These are phyloP conservation scores for Cyberlindnera misumaiensis DNA, from an alignment of 805 yeast genomes.

Conservation along the genomic window DNA sequence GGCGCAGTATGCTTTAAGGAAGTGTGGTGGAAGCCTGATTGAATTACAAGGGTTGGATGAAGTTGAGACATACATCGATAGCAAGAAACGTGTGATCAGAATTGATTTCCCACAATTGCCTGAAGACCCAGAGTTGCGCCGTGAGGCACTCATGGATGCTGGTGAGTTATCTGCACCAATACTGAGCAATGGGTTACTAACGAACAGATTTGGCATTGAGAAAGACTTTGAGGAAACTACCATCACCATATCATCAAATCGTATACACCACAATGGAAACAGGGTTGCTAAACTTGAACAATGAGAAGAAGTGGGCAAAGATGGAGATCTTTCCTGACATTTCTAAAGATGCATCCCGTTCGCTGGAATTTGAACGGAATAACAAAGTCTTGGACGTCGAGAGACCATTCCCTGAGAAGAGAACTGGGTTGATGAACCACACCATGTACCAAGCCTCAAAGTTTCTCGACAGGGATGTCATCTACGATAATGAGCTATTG, in stretches of 20 bases:
- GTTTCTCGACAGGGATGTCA: constrained; percentile 37
- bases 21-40: constrained; percentile 47
- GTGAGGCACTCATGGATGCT: constrained; percentile 29
- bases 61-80: constrained; percentile 53
- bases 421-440: constrained; percentile 29
- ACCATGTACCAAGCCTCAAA: constrained; percentile 24
- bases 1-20: constrained; percentile 34
- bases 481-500: constrained; percentile 44
- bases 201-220: constrained; percentile 33
- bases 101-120: constrained; percentile 51
- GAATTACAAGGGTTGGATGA: constrained; percentile 38
- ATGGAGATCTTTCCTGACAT: constrained; percentile 50
- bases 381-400: constrained; percentile 28
- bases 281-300: constrained; percentile 16
- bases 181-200: constrained; percentile 3
- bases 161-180: constrained; percentile 26
- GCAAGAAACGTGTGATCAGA: constrained; percentile 52
- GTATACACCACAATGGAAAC: constrained; percentile 43
- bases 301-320: constrained; percentile 26
- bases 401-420: constrained; percentile 25
- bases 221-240: constrained; percentile 55
- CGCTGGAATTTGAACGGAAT: constrained; percentile 46
- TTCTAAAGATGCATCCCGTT: constrained; percentile 42
- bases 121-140: constrained; percentile 25
- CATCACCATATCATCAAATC: constrained; percentile 65